These are phyloP conservation scores for Mucor irregularis DNA, from an alignment of 371 early-diverging fungal species.

Conservation along the genomic window DNA sequence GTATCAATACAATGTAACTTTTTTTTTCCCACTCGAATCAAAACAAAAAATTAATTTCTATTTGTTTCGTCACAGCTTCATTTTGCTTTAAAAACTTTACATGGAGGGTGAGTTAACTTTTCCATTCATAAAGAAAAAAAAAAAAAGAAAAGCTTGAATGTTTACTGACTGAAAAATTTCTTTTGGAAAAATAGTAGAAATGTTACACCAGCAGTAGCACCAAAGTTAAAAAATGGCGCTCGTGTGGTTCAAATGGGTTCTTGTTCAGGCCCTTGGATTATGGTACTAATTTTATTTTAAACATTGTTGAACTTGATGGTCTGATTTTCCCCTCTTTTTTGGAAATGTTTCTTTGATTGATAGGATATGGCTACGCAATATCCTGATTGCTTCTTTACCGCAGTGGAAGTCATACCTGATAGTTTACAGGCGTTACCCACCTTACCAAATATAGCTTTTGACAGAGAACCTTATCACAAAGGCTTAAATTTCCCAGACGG, in stretches of 20 bases:
- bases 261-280: conserved; percentile 23
- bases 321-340: not conserved
- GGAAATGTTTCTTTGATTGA: not conserved
- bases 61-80: conserved; percentile 17
- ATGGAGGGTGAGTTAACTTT: conserved; percentile 16
- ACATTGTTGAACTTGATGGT: not conserved
- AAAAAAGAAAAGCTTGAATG: not conserved
- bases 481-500: conserved; percentile 4
- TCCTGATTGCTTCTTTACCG: conserved; percentile 32
- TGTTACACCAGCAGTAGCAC: conserved; percentile 19
- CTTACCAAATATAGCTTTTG: conserved; percentile 30
- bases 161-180: not conserved
- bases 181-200: conserved; percentile 14
- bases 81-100: conserved; percentile 17
- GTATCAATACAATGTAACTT: conserved; percentile 17
- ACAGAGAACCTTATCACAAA: not conserved
- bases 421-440: conserved; percentile 17
- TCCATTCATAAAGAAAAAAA: not conserved
- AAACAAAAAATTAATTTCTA: not conserved
- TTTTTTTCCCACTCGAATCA: too few relatives aligned
- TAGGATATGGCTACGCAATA: conserved; percentile 47
- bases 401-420: conserved; percentile 17
- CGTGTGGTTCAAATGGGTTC: conserved; percentile 23
- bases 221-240: conserved; percentile 20
- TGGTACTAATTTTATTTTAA: conserved; percentile 10